phyloP scores from a whole-genome alignment of 2,329 filamentous ascomycete genomes.

The Arthrocladium fulminans region DNA sequence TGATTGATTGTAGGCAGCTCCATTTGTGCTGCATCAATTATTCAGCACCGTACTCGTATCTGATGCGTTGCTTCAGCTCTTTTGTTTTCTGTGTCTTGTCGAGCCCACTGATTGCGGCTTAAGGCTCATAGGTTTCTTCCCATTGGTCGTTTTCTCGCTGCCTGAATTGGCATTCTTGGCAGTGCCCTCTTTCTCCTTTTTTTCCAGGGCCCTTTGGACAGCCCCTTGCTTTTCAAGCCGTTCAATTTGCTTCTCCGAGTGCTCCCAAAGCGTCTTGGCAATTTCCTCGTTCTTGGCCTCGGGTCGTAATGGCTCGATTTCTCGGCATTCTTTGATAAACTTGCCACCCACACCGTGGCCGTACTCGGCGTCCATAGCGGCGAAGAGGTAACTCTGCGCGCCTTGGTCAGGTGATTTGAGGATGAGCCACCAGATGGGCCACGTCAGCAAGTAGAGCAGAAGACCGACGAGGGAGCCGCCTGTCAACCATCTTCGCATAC shows the following conservation, averaged over 20 bases:
- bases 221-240: conserved; percentile 72
- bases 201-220: conserved; percentile 48
- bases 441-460: conserved; percentile 64
- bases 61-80: neutral
- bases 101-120: conserved; percentile 1
- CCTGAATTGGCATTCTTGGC: conserved; percentile 19
- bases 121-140: neutral
- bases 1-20: too few relatives aligned
- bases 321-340: conserved; percentile 80
- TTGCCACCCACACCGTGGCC: conserved; percentile 57
- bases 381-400: conserved; percentile 77
- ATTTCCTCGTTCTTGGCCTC: conserved; percentile 71
- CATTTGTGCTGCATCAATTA: too few relatives aligned
- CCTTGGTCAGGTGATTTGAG: conserved; percentile 77
- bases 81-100: conserved; percentile 5
- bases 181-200: conserved; percentile 39
- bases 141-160: conserved; percentile 11
- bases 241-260: conserved; percentile 76
- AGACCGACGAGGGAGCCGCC: conserved; percentile 76
- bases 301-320: conserved; percentile 59
- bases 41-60: conserved; percentile 3
- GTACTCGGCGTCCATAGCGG: conserved; percentile 70
- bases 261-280: conserved; percentile 81
- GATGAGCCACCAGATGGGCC: conserved; percentile 75
- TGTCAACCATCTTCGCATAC: conserved; percentile 78